These are phyloP conservation scores for Phyllostachys edulis DNA, from an alignment of 176 grass and related monocot genomes.

Conservation along the genomic window DNA sequence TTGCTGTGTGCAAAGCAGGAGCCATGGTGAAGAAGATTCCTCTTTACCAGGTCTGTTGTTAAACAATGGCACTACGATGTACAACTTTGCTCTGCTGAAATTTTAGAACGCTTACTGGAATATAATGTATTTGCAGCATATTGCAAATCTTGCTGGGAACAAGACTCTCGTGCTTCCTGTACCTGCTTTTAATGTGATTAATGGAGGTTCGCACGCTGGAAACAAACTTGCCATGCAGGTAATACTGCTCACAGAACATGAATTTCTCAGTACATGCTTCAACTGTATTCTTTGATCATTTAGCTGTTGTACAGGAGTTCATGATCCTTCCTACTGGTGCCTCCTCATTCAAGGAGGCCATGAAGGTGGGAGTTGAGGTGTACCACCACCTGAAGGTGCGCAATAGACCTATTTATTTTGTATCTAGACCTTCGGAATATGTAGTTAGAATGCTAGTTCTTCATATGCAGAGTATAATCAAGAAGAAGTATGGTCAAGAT, in stretches of 20 bases:
- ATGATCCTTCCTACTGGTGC: constrained; percentile 97
- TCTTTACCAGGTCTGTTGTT: constrained; percentile 68
- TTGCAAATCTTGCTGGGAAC: constrained; percentile 86
- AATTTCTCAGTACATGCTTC: background rate
- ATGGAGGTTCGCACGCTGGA: constrained; percentile 91
- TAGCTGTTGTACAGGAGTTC: constrained; percentile 61
- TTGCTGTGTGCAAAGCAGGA: constrained; percentile 90
- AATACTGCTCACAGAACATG: background rate
- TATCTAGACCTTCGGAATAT: background rate
- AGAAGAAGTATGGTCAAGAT: constrained; percentile 98
- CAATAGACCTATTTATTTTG: background rate
- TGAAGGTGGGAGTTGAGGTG: constrained; percentile 97
- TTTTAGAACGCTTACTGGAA: background rate
- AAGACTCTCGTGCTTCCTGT: constrained; percentile 73
- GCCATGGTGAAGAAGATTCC: constrained; percentile 79
- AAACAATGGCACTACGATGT: background rate
- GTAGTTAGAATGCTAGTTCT: background rate
- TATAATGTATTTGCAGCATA: constrained; percentile 52
- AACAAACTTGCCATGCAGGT: constrained; percentile 96
- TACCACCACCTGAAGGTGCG: constrained; percentile 90
- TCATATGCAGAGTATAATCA: constrained; percentile 65
- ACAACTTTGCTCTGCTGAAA: background rate
- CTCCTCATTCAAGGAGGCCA: constrained; percentile 88
- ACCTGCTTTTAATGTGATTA: constrained; percentile 96
- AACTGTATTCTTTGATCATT: constrained; percentile 1